These are phyloP conservation scores for Amphibolis antarctica DNA, from an alignment of 106 monocot species.

Conservation along the genomic window DNA sequence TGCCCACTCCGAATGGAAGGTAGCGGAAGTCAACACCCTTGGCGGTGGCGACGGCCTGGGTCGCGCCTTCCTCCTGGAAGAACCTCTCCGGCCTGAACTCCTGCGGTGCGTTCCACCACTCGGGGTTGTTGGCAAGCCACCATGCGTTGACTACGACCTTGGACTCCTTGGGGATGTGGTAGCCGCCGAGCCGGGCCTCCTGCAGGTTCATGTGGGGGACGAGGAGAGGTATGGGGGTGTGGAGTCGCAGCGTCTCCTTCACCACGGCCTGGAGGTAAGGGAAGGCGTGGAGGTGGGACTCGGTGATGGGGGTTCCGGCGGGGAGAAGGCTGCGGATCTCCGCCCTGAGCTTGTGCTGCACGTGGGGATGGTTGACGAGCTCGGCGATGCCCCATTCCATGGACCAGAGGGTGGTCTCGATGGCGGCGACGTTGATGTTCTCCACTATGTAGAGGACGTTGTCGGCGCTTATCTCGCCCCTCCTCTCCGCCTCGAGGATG, in stretches of 20 bases:
- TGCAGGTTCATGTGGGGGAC: conserved; percentile 66
- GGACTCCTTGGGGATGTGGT: conserved; percentile 35
- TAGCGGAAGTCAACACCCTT: conserved; percentile 46
- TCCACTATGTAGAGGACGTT: conserved; percentile 67
- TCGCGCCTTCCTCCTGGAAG: conserved; percentile 39
- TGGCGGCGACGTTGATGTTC: conserved; percentile 72
- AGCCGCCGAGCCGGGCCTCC: conserved; percentile 43
- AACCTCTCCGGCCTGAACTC: conserved; percentile 67
- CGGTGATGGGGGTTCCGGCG: conserved; percentile 7
- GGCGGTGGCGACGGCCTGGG: conserved; percentile 29
- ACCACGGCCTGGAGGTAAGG: conserved; percentile 37
- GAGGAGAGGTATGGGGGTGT: conserved; percentile 45
- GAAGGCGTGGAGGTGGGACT: conserved; percentile 20
- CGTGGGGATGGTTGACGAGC: conserved; percentile 51
- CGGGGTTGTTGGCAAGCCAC: conserved; percentile 70
- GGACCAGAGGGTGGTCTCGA: conserved; percentile 66
- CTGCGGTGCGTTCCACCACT: conserved; percentile 35
- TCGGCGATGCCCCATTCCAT: conserved; percentile 70
- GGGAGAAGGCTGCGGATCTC: conserved; percentile 25
- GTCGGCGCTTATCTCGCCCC: conserved; percentile 43
- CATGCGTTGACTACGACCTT: conserved; percentile 62
- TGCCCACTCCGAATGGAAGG: conserved; percentile 46
- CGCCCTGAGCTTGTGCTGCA: conserved; percentile 32
- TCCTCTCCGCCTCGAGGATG: too few species aligned
- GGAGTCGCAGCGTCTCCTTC: too few species aligned